These are phyloP conservation scores for Neofusicoccum umdonicola DNA, from an alignment of 2,329 filamentous ascomycete genomes.

Conservation along the genomic window DNA sequence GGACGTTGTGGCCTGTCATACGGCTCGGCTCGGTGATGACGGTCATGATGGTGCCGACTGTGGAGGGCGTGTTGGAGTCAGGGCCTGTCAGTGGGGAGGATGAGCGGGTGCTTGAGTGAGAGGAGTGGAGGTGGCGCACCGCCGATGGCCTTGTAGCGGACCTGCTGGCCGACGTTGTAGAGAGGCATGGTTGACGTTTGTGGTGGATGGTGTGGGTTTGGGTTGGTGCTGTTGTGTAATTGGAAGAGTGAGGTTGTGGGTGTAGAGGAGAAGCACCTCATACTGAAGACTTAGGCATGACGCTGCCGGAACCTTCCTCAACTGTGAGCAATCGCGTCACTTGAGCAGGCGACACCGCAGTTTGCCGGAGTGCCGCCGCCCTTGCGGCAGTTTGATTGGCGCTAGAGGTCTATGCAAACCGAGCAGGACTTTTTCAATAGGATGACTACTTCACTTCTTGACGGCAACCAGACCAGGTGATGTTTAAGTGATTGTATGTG, in stretches of 20 bases:
- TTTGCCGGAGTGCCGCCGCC: neutral
- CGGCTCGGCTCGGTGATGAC: neutral
- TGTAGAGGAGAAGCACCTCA: too few species aligned
- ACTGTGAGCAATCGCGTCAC: neutral
- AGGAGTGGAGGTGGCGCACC: neutral
- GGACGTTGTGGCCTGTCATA: neutral
- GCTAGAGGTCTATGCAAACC: too few species aligned
- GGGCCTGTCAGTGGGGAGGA: neutral
- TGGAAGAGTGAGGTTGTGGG: neutral
- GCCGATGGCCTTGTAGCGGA: conserved; percentile 12
- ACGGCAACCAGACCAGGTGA: too few species aligned
- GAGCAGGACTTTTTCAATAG: too few species aligned
- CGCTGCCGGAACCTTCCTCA: neutral
- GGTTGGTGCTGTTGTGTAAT: neutral
- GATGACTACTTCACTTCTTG: too few species aligned
- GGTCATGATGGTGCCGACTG: neutral
- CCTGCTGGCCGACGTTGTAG: neutral
- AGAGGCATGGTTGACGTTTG: neutral
- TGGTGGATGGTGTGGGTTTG: neutral
- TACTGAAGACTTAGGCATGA: neutral
- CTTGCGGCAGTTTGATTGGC: neutral
- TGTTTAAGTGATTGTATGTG: neutral
- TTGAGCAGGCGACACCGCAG: neutral
- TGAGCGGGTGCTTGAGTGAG: neutral
- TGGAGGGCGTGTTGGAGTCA: neutral